phyloP scores from a whole-genome alignment of 2,329 filamentous ascomycete species.

The Xylariales sp. region DNA sequence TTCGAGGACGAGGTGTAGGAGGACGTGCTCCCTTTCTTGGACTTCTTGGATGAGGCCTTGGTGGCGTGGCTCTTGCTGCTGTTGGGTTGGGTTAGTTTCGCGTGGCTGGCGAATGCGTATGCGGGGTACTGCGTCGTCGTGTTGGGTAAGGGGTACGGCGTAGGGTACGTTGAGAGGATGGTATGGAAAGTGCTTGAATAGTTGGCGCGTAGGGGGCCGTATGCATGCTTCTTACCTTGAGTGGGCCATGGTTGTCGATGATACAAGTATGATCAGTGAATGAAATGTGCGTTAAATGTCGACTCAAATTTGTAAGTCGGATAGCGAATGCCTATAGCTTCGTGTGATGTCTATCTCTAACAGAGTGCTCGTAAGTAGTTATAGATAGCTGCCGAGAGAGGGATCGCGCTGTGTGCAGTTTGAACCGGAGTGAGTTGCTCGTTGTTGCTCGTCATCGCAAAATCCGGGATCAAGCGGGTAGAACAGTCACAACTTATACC shows the following conservation, averaged over 20 bases:
- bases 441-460: not conserved
- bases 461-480: not conserved
- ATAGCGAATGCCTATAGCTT: not conserved
- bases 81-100: not conserved
- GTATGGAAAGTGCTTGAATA: not conserved
- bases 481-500: not conserved
- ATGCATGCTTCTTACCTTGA: conserved; percentile 9
- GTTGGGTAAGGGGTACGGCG: not conserved
- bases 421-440: not conserved
- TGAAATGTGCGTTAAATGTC: not conserved
- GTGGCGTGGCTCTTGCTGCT: conserved; percentile 1
- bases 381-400: not conserved
- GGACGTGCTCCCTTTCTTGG: not conserved
- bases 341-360: not conserved
- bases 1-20: not conserved
- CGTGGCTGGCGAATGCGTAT: no score
- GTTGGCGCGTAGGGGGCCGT: not conserved
- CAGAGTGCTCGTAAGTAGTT: not conserved
- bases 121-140: no score
- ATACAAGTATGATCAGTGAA: not conserved
- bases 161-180: not conserved
- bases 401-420: not conserved
- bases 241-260: conserved; percentile 20
- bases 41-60: conserved; percentile 4
- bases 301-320: not conserved